Conservation (phyloP, 805 yeast genomes). For the Candida oleophila region DNA sequence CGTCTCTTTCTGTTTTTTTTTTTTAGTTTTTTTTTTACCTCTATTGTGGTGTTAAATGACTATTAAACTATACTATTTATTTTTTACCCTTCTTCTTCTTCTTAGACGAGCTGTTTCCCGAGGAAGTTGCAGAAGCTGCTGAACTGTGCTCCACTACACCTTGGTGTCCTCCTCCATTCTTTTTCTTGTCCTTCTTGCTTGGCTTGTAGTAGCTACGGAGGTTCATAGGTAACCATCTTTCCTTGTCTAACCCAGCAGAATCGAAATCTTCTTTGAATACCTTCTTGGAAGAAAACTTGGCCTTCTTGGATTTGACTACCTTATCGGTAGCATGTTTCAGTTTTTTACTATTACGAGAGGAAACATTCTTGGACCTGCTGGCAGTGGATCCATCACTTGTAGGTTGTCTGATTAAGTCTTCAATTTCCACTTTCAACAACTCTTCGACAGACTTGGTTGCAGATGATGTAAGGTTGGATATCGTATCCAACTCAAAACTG, state of each 20-base stretch:
- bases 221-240: conserved; percentile 89
- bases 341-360: too few species aligned
- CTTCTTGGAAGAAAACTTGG: conserved; percentile 29
- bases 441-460: conserved; percentile 22
- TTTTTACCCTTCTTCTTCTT: conserved; percentile 11
- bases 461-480: background rate
- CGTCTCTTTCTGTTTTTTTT: background rate
- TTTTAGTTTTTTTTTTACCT: background rate
- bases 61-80: background rate
- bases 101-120: conserved; percentile 1
- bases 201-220: conserved; percentile 84
- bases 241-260: conserved; percentile 42
- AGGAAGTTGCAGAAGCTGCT: conserved; percentile 6
- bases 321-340: conserved; percentile 6
- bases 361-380: too few species aligned
- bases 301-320: conserved; percentile 21
- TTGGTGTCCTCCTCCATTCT: conserved; percentile 22
- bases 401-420: conserved; percentile 14
- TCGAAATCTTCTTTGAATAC: conserved; percentile 20
- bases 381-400: background rate
- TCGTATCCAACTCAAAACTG: background rate
- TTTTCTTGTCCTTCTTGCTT: conserved; percentile 56
- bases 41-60: background rate
- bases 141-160: conserved; percentile 18
- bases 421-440: conserved; percentile 30